Evolutionary conservation across 169 alveolate genomes (phyloP).

Genomic region (Cryptosporidium muris): DNA sequence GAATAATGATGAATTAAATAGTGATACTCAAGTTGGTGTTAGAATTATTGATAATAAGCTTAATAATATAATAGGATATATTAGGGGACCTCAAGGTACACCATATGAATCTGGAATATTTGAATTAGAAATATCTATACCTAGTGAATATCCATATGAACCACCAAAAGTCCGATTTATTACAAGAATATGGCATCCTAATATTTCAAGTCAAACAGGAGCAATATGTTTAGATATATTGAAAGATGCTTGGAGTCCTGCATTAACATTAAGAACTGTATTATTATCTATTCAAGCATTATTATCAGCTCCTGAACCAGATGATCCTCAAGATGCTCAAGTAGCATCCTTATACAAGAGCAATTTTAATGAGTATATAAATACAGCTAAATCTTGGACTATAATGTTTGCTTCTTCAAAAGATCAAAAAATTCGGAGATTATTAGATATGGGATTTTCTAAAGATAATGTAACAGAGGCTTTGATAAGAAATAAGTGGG

Average conservation of each 20-base stretch:
- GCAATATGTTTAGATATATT: slow-evolving; percentile 95
- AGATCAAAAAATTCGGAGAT: slow-evolving; percentile 79
- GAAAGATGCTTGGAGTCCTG: slow-evolving; percentile 98
- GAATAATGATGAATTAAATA: slow-evolving; percentile 32
- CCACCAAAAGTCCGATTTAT: slow-evolving; percentile 91
- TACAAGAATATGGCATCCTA: slow-evolving; percentile 97
- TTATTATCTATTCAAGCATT: slow-evolving; percentile 82
- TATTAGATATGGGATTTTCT: slow-evolving; percentile 81
- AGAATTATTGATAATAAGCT: slow-evolving; percentile 21
- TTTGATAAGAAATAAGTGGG: slow-evolving; percentile 84
- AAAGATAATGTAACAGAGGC: slow-evolving; percentile 77
- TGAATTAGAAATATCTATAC: slow-evolving; percentile 88
- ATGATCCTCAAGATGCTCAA: slow-evolving; percentile 85
- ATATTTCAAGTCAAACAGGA: slow-evolving; percentile 91
- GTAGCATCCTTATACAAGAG: slow-evolving; percentile 81
- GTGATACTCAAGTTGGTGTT: slow-evolving; percentile 37
- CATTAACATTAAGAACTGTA: slow-evolving; percentile 93
- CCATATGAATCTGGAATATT: slow-evolving; percentile 94
- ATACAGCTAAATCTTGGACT: slow-evolving; percentile 82
- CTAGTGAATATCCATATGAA: slow-evolving; percentile 93
- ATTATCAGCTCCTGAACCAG: slow-evolving; percentile 83
- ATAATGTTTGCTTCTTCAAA: slow-evolving; percentile 77
- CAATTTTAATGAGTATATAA: slow-evolving; percentile 74
- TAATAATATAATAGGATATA: slow-evolving; percentile 30
- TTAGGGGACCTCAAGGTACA: slow-evolving; percentile 82